Evolutionary conservation across 2,329 filamentous ascomycete species (phyloP).

Genomic region (Fusarium temperatum): DNA sequence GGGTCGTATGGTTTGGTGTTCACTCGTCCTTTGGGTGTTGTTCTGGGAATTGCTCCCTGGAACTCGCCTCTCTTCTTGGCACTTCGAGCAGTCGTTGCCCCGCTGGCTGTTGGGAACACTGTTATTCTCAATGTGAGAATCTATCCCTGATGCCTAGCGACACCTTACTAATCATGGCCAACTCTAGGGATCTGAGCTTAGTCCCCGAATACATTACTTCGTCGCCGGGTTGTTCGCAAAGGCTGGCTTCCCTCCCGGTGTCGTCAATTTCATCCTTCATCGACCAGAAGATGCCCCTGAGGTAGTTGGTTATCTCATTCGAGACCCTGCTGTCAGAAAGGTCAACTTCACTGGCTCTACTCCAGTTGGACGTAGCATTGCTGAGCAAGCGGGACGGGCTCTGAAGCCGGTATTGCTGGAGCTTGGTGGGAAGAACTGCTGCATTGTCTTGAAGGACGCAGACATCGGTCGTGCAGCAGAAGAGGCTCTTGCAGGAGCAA

Average conservation of each 20-base stretch:
- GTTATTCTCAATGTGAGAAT: neutral
- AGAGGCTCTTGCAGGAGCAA: neutral
- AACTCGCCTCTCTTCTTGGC: neutral
- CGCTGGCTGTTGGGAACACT: neutral
- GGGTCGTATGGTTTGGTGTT: neutral
- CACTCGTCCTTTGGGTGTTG: neutral
- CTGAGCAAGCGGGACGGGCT: neutral
- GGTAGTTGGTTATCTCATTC: neutral
- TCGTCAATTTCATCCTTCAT: neutral
- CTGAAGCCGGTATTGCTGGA: neutral
- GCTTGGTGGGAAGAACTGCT: neutral
- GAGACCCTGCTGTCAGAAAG: neutral
- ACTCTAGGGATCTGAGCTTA: neutral
- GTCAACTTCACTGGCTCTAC: neutral
- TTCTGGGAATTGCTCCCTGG: neutral
- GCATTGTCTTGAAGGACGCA: neutral
- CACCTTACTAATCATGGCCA: neutral
- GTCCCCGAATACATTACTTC: neutral
- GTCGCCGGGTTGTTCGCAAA: neutral
- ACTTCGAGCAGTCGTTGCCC: neutral
- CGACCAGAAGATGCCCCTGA: neutral
- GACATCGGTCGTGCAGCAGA: neutral
- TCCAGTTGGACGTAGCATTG: neutral
- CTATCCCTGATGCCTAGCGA: rapidly evolving
- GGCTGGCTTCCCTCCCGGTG: neutral